Evolutionary conservation across 371 early-diverging fungal genomes (phyloP), one percentile per base, ranked within the genome.

Genomic region (Blakeslea trispora): DNA sequence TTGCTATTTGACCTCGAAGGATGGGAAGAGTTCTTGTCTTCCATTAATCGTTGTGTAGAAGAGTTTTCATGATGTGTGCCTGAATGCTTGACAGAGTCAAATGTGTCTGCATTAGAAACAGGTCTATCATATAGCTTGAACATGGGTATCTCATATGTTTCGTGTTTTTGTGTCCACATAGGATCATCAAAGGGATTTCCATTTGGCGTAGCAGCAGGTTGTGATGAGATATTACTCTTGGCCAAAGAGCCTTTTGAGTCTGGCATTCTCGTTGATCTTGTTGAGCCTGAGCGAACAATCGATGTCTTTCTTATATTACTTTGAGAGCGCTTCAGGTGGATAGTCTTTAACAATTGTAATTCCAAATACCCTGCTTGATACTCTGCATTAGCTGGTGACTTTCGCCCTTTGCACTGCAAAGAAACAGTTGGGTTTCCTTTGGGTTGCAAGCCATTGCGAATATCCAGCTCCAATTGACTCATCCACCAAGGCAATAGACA

Each of bases 401-500:
- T 77, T 24, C 74, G 48, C 50, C 73, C 74, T 64, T 74, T 77
- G 55, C 71, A 72, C 31, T 75, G 50, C 7, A 72, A 72, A 5
- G 69, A 19, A 4, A 71, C 71, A 57, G 63, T 56, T 35, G 67
- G 69, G 50, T 62, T 56, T 5, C 65, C 58, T 2, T 63, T 50
- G 4, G 69, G 59, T 14, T 72, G 57, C 37, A 66, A 73, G 23
- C 67, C 75, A 53, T 87, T 91, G 53, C 92, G 89, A 55, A 96
- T 94, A 64, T 98, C 97, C 18, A 89, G 73, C 52, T 88, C 85
- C 87, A 98, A 91, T 70, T 98, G 96, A 19, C 53, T 59, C 10
- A 91, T 53, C 99, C 99, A 99, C 83, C 96, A 98, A 10, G 99
- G 99, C 46, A 99, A 81, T 40, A 95, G 79, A 17, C 86, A 82